Percentiles rank a stretch among this genome's conserved stretches.
Conservation (phyloP, 352 stramenopile genomes). For the Globisporangium alternatum region DNA sequence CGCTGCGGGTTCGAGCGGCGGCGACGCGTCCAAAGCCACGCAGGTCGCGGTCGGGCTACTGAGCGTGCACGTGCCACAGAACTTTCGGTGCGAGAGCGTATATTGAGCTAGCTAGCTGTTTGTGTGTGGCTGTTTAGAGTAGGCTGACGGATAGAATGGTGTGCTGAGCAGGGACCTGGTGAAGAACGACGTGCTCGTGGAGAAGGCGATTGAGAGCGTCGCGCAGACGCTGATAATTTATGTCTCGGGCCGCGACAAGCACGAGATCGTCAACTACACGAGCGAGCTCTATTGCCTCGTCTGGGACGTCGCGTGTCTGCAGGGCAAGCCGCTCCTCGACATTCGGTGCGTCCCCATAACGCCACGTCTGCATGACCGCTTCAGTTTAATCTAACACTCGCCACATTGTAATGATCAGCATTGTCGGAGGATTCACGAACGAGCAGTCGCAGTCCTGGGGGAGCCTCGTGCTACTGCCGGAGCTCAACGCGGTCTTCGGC, state of each 20-base stretch:
- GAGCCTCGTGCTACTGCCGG: conserved; percentile 54
- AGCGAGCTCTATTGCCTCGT: conserved; percentile 73
- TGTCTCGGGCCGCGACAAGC: conserved; percentile 49
- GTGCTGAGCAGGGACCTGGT: conserved; percentile 36
- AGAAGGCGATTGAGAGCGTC: conserved; percentile 51
- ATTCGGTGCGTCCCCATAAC: conserved; percentile 35
- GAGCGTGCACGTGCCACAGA: conserved; percentile 52
- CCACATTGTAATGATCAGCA: conserved; percentile 18
- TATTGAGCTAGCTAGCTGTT: not conserved
- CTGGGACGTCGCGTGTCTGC: conserved; percentile 61
- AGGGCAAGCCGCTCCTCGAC: conserved; percentile 59
- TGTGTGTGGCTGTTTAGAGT: not conserved
- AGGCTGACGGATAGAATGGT: not conserved
- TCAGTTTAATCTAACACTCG: not conserved
- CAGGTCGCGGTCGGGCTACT: conserved; percentile 47
- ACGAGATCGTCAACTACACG: conserved; percentile 72
- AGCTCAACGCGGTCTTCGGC: conserved; percentile 67
- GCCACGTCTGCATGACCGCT: not conserved
- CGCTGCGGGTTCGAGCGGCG: not conserved
- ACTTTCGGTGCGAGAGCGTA: conserved; percentile 32
- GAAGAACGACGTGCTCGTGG: conserved; percentile 75
- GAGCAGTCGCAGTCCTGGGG: conserved; percentile 42
- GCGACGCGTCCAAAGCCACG: not conserved
- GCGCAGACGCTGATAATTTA: conserved; percentile 54
- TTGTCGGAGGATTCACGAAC: conserved; percentile 33